Evolutionary conservation across 352 stramenopile species (phyloP).

Genomic region (Thalassiosira hispida): DNA sequence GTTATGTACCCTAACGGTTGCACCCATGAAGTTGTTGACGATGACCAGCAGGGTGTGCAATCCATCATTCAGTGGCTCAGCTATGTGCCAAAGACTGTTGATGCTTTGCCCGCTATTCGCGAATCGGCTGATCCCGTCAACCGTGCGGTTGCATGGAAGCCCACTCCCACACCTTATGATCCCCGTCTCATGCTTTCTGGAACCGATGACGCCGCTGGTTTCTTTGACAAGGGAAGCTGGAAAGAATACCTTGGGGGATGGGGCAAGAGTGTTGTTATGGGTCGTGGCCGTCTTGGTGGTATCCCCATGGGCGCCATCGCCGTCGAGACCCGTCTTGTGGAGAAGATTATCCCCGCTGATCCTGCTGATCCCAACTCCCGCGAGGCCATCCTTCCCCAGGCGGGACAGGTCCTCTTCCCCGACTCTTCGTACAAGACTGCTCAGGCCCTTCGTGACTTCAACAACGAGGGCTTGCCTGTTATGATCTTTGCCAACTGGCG

Average conservation of each 20-base stretch:
- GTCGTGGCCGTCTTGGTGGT: conserved; percentile 95
- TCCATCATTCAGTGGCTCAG: conserved; percentile 97
- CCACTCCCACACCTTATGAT: conserved; percentile 97
- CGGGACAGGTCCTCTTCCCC: conserved; percentile 99
- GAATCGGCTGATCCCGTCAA: conserved; percentile 86
- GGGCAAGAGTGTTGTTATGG: conserved; percentile 99
- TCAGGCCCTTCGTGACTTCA: conserved; percentile 97
- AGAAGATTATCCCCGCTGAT: conserved; percentile 97
- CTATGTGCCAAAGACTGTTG: conserved; percentile 95
- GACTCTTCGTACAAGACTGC: conserved; percentile 99
- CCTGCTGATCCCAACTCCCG: conserved; percentile 96
- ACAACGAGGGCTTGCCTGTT: conserved; percentile 97
- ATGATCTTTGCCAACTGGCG: conserved; percentile 99
- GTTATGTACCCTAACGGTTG: conserved; percentile 99
- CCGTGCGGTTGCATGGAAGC: conserved; percentile 91
- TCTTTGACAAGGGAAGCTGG: conserved; percentile 98
- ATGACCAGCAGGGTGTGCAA: conserved; percentile 95
- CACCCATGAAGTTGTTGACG: conserved; percentile 95
- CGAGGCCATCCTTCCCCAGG: conserved; percentile 96
- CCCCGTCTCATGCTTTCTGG: conserved; percentile 92
- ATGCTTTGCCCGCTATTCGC: conserved; percentile 68
- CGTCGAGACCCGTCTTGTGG: conserved; percentile 97
- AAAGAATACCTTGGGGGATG: conserved; percentile 97
- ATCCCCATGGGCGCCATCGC: conserved; percentile 99
- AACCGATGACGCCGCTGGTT: conserved; percentile 87